phyloP scores from a whole-genome alignment of 1,284 basidiomycete species.

The Ustilago loliicola region DNA sequence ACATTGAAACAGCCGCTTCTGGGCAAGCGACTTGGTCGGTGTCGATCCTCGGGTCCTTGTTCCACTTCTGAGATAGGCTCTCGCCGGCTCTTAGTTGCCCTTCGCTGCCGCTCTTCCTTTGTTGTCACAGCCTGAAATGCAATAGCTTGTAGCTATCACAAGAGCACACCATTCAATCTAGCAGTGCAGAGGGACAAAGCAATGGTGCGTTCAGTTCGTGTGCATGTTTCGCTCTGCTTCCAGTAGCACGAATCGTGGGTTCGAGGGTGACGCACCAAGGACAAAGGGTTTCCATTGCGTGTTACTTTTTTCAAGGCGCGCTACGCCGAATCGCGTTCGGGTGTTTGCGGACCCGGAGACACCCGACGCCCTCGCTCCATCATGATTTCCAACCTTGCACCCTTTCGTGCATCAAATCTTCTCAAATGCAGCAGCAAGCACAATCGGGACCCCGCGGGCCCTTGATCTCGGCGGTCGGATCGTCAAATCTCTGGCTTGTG shows the following conservation, averaged over 20 bases:
- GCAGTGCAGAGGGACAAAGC: neutral
- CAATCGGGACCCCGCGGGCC: neutral
- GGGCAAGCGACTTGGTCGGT: neutral
- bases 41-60: constrained; percentile 23
- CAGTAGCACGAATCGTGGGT: constrained; percentile 11
- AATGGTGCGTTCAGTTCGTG: neutral
- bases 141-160: neutral
- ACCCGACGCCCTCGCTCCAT: constrained; percentile 17
- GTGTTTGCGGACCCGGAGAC: constrained; percentile 38
- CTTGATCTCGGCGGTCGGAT: neutral
- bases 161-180: neutral
- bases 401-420: neutral
- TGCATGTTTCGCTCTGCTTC: neutral
- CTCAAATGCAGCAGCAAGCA: neutral
- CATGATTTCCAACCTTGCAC: neutral
- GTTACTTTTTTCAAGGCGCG: constrained; percentile 11
- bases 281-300: constrained; percentile 17
- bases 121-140: neutral
- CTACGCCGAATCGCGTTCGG: constrained; percentile 28
- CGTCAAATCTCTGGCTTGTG: constrained; percentile 1
- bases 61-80: neutral
- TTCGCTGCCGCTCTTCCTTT: neutral
- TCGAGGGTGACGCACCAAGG: constrained; percentile 23
- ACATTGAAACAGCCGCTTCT: neutral
- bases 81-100: neutral